phyloP scores from a whole-genome alignment of 1,284 basidiomycete species.

The Hypsizygus ulmarius region DNA sequence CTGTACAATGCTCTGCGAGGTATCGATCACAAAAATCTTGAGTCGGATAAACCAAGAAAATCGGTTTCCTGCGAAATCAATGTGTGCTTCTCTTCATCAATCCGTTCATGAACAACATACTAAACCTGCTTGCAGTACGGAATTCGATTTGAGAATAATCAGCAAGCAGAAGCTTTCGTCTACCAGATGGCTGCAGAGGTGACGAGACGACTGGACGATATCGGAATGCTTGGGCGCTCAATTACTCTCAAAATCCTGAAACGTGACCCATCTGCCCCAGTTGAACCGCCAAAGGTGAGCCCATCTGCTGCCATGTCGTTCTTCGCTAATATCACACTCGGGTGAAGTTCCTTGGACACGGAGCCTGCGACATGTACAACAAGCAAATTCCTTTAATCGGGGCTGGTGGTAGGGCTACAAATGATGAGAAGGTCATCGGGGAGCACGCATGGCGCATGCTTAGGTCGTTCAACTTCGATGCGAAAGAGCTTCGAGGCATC shows the following conservation, averaged over 20 bases:
- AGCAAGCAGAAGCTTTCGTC: slow-evolving; percentile 80
- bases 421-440: slow-evolving; percentile 69
- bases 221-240: slow-evolving; percentile 67
- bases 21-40: slow-evolving; percentile 75
- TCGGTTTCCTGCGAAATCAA: slow-evolving; percentile 92
- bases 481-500: slow-evolving; percentile 88
- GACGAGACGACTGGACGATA: slow-evolving; percentile 63
- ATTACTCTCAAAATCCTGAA: slow-evolving; percentile 89
- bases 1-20: slow-evolving; percentile 84
- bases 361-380: slow-evolving; percentile 81
- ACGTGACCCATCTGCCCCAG: slow-evolving; percentile 80
- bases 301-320: not conserved
- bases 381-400: slow-evolving; percentile 65
- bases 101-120: slow-evolving; percentile 8
- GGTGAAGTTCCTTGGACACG: slow-evolving; percentile 87
- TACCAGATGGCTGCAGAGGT: slow-evolving; percentile 76
- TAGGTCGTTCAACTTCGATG: slow-evolving; percentile 71
- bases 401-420: slow-evolving; percentile 65
- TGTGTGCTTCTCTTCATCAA: slow-evolving; percentile 44
- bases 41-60: slow-evolving; percentile 82
- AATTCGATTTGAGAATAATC: slow-evolving; percentile 84
- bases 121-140: slow-evolving; percentile 66
- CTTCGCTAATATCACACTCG: slow-evolving; percentile 1
- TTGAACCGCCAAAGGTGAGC: slow-evolving; percentile 88
- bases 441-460: slow-evolving; percentile 80